phyloP scores from a whole-genome alignment of 2,329 filamentous ascomycete species.

The Dryadomyces sulphureus region DNA sequence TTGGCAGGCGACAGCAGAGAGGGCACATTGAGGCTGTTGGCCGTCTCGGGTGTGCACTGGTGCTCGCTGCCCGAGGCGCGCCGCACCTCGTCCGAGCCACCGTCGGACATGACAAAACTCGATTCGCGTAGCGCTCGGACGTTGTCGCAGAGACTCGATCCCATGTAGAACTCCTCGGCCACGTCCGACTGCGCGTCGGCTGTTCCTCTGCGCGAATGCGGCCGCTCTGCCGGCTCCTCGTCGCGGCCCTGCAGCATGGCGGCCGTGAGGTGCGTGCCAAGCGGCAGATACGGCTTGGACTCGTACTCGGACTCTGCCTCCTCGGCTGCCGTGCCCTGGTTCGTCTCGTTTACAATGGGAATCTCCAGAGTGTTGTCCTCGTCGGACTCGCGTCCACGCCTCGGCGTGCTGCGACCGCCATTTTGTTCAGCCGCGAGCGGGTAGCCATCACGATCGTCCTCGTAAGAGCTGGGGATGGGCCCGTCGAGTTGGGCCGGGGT shows the following conservation, averaged over 20 bases:
- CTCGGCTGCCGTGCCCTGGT: background rate
- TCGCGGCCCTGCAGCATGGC: constrained; percentile 34
- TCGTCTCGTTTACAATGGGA: background rate
- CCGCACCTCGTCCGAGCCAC: constrained; percentile 15
- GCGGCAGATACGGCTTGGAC: constrained; percentile 20
- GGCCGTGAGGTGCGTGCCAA: constrained; percentile 28
- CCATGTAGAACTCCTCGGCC: constrained; percentile 18
- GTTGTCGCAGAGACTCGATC: constrained; percentile 18
- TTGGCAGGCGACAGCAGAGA: constrained; percentile 26
- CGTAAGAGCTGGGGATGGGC: constrained; percentile 6
- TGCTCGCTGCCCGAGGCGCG: constrained; percentile 13
- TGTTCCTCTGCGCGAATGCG: background rate
- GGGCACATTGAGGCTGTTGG: constrained; percentile 33
- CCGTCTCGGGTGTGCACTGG: constrained; percentile 21
- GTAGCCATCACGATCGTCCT: too few species aligned
- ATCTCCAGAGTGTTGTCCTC: background rate
- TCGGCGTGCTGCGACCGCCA: too few species aligned
- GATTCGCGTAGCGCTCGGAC: constrained; percentile 19
- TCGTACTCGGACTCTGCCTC: constrained; percentile 18
- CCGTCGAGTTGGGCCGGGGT: background rate
- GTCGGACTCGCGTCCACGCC: background rate
- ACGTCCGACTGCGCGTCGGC: constrained; percentile 12
- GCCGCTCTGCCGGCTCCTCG: constrained; percentile 17
- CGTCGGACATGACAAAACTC: constrained; percentile 17
- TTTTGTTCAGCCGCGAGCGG: too few species aligned